A percentile compares a stretch with the other conserved stretches of the same genome.
Conservation (phyloP, 2,329 filamentous ascomycete genomes). For the Pyrenophora seminiperda region DNA sequence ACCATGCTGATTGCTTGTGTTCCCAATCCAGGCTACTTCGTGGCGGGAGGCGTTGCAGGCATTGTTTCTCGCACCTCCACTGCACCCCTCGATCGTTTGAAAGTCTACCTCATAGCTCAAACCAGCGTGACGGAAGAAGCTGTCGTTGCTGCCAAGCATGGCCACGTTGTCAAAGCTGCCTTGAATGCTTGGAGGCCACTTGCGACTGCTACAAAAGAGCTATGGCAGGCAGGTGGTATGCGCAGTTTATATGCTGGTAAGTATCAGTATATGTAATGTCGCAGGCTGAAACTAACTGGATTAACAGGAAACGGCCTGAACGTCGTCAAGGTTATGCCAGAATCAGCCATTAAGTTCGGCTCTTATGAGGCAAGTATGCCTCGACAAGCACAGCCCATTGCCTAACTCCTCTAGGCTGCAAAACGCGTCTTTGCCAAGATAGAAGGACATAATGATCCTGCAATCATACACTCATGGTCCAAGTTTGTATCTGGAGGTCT, state of each 20-base stretch:
- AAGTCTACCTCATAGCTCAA: conserved; percentile 96
- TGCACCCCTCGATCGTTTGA: conserved; percentile 92
- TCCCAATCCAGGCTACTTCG: conserved; percentile 94
- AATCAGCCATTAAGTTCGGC: conserved; percentile 97
- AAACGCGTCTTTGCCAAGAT: conserved; percentile 84
- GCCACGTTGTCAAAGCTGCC: conserved; percentile 67
- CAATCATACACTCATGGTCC: conserved; percentile 77
- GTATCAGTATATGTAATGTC: conserved; percentile 30
- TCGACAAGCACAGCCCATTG: not conserved
- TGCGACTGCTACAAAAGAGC: conserved; percentile 71
- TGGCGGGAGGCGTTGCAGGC: conserved; percentile 92
- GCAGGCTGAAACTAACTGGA: conserved; percentile 23
- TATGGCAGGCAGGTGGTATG: conserved; percentile 85
- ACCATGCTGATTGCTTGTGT: conserved; percentile 63
- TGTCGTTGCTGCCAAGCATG: conserved; percentile 70
- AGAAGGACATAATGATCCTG: conserved; percentile 85
- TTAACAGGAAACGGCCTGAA: conserved; percentile 87
- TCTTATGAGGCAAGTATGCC: conserved; percentile 74
- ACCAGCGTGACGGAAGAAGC: conserved; percentile 68
- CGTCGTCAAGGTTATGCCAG: conserved; percentile 96
- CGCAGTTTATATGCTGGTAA: conserved; percentile 90
- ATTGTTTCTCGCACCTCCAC: conserved; percentile 94
- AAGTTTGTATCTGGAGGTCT: conserved; percentile 91
- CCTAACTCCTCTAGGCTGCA: conserved; percentile 63
- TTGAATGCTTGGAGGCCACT: conserved; percentile 73